Base-by-base conservation (phyloP, 177 flowering plant species). In the Vitis hybrid region DNA sequence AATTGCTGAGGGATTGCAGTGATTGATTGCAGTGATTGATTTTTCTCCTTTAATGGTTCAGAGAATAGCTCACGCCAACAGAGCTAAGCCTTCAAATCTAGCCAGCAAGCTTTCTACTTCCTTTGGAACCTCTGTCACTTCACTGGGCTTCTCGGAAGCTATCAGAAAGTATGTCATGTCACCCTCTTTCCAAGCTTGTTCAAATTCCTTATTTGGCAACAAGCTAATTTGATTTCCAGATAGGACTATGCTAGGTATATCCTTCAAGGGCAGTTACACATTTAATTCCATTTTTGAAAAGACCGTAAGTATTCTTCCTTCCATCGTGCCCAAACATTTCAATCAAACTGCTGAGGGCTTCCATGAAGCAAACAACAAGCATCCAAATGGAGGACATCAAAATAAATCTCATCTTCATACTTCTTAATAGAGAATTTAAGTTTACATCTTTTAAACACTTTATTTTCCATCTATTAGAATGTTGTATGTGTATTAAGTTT, bases 331-430 rank as follows among this genome's bases (percentile, higher is more conserved):
- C 30, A 27, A 27, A 56, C 58, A 56, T 14, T n/a, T 11, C 58
- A 18, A 56, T 56, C 58, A 56, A 11, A 56, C n/a, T 56, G 58
- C 30, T 27, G 30, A 27, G 30, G 30, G 4, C 30, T 27, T 27
- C 30, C 4, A 27, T 2, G 30, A 27, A 56, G n/a, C n/a, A 56
- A 56, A 14, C 58, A 56, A 12, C 21, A 56, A 12, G 58, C n/a
- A 56, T 56, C 58, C 58, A 56, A n/a, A 14, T 21, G 58, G n/a
- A 56, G 58, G n/a, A 56, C 58, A 56, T 56, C 58, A 56, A 56
- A 56, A 0, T 12, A 56, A 56, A 56, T 13, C n/a, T n/a, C 18
- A 56, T 12, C 58, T 56, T n/a, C 58, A 14, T 56, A 56, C n/a
- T 14, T 56, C 7, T n/a, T 18, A 14, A 56, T 56, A 14, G 58